Evolutionary conservation across 2,329 filamentous ascomycete species (phyloP).

Genomic region (Claviceps africana): DNA sequence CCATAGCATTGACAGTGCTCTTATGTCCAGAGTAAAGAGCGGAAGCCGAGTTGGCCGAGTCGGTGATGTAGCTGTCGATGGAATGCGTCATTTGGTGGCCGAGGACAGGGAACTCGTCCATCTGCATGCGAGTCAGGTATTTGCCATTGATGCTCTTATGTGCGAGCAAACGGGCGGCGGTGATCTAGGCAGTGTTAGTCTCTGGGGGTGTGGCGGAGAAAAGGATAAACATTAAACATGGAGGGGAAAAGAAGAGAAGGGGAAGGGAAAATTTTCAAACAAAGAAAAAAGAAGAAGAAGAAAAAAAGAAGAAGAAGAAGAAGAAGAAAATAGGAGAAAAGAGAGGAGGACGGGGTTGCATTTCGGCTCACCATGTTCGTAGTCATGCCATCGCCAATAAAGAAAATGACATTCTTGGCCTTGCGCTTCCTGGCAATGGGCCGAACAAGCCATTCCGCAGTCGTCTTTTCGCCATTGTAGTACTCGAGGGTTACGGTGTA

Average conservation of each 20-base stretch:
- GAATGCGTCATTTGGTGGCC: slow-evolving; percentile 86
- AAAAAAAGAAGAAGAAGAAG: not conserved
- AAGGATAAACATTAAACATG: not conserved
- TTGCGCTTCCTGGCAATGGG: slow-evolving; percentile 54
- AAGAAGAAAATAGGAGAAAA: not conserved
- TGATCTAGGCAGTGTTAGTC: slow-evolving; percentile 31
- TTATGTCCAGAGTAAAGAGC: slow-evolving; percentile 76
- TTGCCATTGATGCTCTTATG: slow-evolving; percentile 77
- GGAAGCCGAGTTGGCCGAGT: slow-evolving; percentile 73
- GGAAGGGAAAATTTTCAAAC: no score
- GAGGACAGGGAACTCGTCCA: slow-evolving; percentile 75
- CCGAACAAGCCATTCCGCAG: slow-evolving; percentile 64
- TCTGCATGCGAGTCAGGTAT: slow-evolving; percentile 59
- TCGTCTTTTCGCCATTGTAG: slow-evolving; percentile 57
- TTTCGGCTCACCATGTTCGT: slow-evolving; percentile 47
- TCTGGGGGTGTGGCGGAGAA: not conserved
- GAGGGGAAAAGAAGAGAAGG: not conserved
- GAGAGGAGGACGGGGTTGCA: not conserved
- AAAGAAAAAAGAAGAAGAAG: not conserved
- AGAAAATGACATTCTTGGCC: slow-evolving; percentile 75
- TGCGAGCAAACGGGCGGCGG: slow-evolving; percentile 64
- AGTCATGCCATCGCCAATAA: slow-evolving; percentile 63
- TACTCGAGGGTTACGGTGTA: slow-evolving; percentile 67
- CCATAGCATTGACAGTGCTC: slow-evolving; percentile 68
- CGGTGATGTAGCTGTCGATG: slow-evolving; percentile 72